Evolutionary conservation across 768 basidiomycete genomes (phyloP).

Genomic region (Calocera viscosa): DNA sequence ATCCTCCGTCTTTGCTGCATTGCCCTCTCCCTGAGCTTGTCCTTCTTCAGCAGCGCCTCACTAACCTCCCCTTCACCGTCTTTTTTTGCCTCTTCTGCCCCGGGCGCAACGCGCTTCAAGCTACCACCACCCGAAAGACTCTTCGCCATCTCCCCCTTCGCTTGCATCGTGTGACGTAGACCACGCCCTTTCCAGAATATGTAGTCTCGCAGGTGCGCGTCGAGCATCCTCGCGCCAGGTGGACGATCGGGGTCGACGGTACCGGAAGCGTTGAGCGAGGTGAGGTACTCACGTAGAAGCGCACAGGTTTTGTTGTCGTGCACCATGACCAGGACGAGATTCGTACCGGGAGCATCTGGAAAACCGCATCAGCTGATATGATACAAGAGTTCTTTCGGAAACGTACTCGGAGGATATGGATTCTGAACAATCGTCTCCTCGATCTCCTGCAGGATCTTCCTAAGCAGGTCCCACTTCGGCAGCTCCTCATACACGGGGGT

Average conservation of each 20-base stretch:
- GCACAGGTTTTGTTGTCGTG: constrained; percentile 63
- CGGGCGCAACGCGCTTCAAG: constrained; percentile 15
- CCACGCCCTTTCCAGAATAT: constrained; percentile 66
- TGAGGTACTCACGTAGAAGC: constrained; percentile 68
- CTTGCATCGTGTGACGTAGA: neutral
- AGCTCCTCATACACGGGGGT: constrained; percentile 84
- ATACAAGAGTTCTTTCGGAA: no score
- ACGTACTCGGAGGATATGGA: constrained; percentile 18
- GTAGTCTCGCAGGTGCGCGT: constrained; percentile 55
- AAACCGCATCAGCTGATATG: neutral
- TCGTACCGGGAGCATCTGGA: constrained; percentile 40
- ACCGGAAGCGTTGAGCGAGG: constrained; percentile 37
- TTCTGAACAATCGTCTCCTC: constrained; percentile 56
- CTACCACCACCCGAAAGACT: constrained; percentile 12
- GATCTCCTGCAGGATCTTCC: constrained; percentile 78
- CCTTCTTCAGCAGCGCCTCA: constrained; percentile 69
- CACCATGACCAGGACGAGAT: constrained; percentile 80
- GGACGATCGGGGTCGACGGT: constrained; percentile 16
- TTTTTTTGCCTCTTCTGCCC: neutral
- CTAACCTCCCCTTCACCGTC: constrained; percentile 36
- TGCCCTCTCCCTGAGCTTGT: constrained; percentile 42
- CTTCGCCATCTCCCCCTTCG: neutral
- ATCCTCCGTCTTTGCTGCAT: constrained; percentile 50
- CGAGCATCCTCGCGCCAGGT: constrained; percentile 66
- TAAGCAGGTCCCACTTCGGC: constrained; percentile 83